Conservation (phyloP, 352 stramenopile genomes). For the Phytophthora brassicae region DNA sequence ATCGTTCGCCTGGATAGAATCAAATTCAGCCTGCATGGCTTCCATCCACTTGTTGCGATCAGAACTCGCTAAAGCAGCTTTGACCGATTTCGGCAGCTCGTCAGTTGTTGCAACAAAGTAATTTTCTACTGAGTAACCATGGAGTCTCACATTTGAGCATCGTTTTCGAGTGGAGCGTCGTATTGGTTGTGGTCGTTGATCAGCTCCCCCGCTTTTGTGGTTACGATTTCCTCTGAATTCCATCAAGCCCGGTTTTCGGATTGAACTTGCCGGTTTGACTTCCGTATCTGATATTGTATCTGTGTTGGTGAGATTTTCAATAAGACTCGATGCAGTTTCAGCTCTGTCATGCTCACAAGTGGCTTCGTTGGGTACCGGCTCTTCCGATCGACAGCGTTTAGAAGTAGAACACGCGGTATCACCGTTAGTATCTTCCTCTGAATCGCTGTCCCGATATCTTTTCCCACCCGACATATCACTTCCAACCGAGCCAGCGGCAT, state of each 20-base stretch:
- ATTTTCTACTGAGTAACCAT: neutral
- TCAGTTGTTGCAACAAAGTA: neutral
- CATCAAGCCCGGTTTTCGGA: neutral
- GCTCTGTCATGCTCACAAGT: neutral
- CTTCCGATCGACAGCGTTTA: no score
- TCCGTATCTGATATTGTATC: no score
- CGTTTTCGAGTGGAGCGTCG: neutral
- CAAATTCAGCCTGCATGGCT: neutral
- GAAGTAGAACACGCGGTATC: no score
- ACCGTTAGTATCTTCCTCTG: no score
- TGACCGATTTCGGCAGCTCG: neutral
- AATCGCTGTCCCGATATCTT: no score
- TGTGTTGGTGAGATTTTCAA: no score
- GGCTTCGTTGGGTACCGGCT: neutral
- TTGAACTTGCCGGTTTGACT: neutral
- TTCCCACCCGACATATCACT: no score
- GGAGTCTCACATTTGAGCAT: neutral
- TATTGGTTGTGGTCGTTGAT: neutral
- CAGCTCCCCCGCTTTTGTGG: neutral
- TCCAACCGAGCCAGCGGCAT: no score
- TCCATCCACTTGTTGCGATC: neutral
- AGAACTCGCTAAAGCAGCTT: neutral
- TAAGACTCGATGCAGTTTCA: neutral
- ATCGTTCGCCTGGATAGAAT: no score
- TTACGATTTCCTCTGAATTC: neutral